These are phyloP conservation scores for Myxozyma kluyveri DNA, from an alignment of 805 yeast genomes.

Conservation along the genomic window DNA sequence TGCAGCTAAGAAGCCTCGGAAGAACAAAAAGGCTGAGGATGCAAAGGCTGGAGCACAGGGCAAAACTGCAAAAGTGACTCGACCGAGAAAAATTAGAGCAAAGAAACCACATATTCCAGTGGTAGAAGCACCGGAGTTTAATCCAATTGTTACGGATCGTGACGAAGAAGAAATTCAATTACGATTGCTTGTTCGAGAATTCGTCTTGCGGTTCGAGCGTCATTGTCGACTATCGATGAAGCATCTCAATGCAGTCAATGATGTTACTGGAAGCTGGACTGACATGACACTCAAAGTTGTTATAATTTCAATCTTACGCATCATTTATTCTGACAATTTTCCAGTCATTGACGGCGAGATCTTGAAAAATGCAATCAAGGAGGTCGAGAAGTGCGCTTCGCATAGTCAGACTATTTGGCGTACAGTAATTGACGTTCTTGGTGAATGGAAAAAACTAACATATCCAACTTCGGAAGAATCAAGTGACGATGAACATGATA, in stretches of 20 bases:
- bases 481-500: conserved; percentile 1
- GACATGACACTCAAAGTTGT: conserved; percentile 40
- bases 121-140: conserved; percentile 35
- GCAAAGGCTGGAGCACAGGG: neutral
- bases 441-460: conserved; percentile 5
- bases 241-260: conserved; percentile 38
- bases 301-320: conserved; percentile 34
- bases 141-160: conserved; percentile 30
- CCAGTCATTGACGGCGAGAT: conserved; percentile 32
- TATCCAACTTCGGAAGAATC: neutral
- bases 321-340: conserved; percentile 36
- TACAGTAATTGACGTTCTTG: conserved; percentile 30
- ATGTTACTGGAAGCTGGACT: conserved; percentile 40
- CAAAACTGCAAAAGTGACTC: conserved; percentile 4
- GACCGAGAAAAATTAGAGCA: conserved; percentile 18
- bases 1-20: conserved; percentile 3
- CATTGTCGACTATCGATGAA: conserved; percentile 39
- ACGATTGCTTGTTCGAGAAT: conserved; percentile 40
- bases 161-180: conserved; percentile 37
- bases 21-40: neutral
- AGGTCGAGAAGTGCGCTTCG: conserved; percentile 38
- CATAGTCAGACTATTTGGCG: conserved; percentile 38
- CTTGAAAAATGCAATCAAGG: conserved; percentile 33
- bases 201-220: conserved; percentile 40
- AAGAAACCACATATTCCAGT: conserved; percentile 21